These are phyloP conservation scores for Colletotrichum tofieldiae DNA, from an alignment of 2,329 filamentous ascomycete genomes.

Conservation along the genomic window DNA sequence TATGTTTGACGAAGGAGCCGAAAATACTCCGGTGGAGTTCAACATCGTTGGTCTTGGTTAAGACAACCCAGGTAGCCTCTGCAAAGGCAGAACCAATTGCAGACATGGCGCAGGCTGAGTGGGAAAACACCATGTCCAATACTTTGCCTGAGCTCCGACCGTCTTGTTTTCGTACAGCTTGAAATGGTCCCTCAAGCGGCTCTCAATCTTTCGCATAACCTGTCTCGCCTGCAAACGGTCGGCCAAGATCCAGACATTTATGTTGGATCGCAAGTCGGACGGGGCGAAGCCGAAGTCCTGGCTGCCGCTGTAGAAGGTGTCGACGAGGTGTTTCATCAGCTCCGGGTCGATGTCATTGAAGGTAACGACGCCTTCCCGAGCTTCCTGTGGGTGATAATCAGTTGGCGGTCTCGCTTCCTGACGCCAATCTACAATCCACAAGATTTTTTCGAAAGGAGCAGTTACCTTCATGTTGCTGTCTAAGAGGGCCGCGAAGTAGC, in stretches of 20 bases:
- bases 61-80: neutral
- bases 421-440: accelerated
- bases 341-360: neutral
- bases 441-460: neutral
- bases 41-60: neutral
- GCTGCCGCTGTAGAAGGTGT: constrained; percentile 1
- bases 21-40: no score
- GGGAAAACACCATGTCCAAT: neutral
- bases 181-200: neutral
- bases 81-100: neutral
- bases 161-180: neutral
- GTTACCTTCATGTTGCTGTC: neutral
- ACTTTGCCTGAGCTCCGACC: neutral
- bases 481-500: neutral
- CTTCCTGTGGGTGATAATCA: neutral
- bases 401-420: neutral
- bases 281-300: neutral
- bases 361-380: neutral
- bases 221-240: neutral
- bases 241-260: constrained; percentile 6
- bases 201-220: neutral
- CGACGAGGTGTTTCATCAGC: neutral
- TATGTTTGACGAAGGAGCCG: neutral
- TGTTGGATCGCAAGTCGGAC: neutral
- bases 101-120: neutral